A percentile compares a stretch with the other conserved stretches of the same genome.
These are phyloP conservation scores for Oligophagozyma castellii DNA, from an alignment of 1,139 yeast species.

Conservation along the genomic window DNA sequence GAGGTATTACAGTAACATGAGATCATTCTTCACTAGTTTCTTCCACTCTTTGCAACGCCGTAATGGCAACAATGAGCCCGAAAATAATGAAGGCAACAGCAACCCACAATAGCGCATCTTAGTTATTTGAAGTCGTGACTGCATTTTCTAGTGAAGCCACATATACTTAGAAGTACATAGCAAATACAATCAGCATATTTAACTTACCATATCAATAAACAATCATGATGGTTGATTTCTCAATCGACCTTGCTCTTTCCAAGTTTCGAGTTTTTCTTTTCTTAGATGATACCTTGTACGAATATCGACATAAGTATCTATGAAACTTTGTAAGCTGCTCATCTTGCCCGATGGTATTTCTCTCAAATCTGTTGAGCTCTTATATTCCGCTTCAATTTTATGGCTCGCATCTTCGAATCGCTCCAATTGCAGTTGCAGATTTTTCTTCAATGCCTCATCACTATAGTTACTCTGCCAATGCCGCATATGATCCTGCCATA, in stretches of 20 bases:
- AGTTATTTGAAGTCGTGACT: too few relatives aligned
- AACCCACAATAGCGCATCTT: too few relatives aligned
- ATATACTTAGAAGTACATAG: too few relatives aligned
- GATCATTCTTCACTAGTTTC: background rate
- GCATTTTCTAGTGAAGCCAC: too few relatives aligned
- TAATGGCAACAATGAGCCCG: background rate
- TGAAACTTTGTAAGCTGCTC: conserved; percentile 10
- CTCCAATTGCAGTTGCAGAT: conserved; percentile 9
- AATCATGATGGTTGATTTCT: too few relatives aligned
- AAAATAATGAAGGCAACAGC: background rate
- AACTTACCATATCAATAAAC: too few relatives aligned
- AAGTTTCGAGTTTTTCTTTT: conserved; percentile 18
- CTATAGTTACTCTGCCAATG: conserved; percentile 12
- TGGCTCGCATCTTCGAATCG: conserved; percentile 10
- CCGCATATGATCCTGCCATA: conserved; percentile 16
- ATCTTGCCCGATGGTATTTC: conserved; percentile 4
- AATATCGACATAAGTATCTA: conserved; percentile 9
- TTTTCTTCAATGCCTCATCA: conserved; percentile 11
- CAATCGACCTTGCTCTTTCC: conserved; percentile 17
- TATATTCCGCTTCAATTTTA: conserved; percentile 6
- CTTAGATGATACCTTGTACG: conserved; percentile 16
- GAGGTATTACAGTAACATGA: background rate
- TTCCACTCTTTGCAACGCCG: background rate
- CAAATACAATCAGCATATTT: too few relatives aligned
- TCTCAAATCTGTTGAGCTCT: too few relatives aligned